These are phyloP conservation scores for Tetradesmus obliquus DNA, from an alignment of 139 green algal species.

Conservation along the genomic window DNA sequence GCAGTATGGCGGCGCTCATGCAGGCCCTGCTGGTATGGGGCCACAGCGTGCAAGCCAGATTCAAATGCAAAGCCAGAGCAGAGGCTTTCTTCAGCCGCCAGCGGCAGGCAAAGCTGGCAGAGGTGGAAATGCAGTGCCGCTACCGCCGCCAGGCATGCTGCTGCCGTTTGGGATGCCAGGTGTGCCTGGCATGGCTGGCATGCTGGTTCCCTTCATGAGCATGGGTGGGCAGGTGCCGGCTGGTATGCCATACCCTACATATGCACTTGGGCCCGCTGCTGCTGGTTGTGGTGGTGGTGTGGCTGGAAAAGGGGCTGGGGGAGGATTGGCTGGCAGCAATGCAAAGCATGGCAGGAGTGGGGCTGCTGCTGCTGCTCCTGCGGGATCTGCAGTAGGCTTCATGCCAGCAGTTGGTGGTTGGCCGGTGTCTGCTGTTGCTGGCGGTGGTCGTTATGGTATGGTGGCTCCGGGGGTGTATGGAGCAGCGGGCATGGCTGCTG, in stretches of 20 bases:
- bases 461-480: background rate
- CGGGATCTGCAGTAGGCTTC: background rate
- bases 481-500: background rate
- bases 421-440: background rate
- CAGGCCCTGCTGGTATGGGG: no score
- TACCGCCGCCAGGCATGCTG: background rate
- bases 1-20: background rate
- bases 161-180: background rate
- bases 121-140: background rate
- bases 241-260: background rate
- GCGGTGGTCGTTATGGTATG: background rate
- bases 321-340: background rate
- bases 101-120: background rate
- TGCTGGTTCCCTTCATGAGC: background rate
- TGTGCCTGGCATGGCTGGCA: background rate
- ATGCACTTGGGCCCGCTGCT: background rate
- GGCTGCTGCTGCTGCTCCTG: background rate
- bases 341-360: background rate
- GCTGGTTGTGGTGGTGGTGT: background rate
- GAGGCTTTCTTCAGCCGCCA: no score
- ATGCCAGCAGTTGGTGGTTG: background rate
- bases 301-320: background rate
- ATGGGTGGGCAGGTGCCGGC: slow-evolving; percentile 3
- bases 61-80: no score
- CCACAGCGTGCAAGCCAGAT: no score